Evolutionary conservation across 495 filamentous ascomycete genomes (phyloP).

Genomic region (Staphylotrichum longicolle): DNA sequence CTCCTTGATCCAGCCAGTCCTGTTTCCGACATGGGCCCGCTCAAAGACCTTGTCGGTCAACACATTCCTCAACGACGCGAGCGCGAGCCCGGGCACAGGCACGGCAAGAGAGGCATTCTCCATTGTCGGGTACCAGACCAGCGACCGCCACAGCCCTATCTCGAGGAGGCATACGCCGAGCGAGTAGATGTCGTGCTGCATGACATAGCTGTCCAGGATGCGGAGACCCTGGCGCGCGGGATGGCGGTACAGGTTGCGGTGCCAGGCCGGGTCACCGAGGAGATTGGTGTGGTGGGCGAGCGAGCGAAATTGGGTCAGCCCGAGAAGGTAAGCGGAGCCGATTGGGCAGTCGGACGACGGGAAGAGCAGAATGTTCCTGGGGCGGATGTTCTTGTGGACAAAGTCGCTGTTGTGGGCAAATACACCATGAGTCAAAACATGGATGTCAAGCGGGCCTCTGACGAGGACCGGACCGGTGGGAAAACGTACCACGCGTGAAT

Average conservation of each 20-base stretch:
- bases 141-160: constrained; percentile 2
- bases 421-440: too few relatives aligned
- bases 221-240: background rate
- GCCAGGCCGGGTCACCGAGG: background rate
- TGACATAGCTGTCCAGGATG: background rate
- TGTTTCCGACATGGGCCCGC: too few relatives aligned
- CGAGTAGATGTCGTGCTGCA: background rate
- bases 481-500: too few relatives aligned
- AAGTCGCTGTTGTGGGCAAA: too few relatives aligned
- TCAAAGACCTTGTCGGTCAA: too few relatives aligned
- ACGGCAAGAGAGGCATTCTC: too few relatives aligned
- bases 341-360: background rate
- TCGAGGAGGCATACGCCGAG: constrained; percentile 1
- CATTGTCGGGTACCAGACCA: too few relatives aligned
- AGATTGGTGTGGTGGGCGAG: background rate
- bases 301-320: background rate
- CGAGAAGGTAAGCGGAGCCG: background rate
- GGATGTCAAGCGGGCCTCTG: too few relatives aligned
- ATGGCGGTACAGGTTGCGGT: background rate
- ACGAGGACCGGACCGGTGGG: too few relatives aligned
- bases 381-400: constrained; percentile 1
- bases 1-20: too few relatives aligned
- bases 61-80: too few relatives aligned
- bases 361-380: background rate
- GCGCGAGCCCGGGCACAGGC: too few relatives aligned